These are phyloP conservation scores for Suaeda aralocaspica DNA, from an alignment of 148 eudicot species.

Conservation along the genomic window DNA sequence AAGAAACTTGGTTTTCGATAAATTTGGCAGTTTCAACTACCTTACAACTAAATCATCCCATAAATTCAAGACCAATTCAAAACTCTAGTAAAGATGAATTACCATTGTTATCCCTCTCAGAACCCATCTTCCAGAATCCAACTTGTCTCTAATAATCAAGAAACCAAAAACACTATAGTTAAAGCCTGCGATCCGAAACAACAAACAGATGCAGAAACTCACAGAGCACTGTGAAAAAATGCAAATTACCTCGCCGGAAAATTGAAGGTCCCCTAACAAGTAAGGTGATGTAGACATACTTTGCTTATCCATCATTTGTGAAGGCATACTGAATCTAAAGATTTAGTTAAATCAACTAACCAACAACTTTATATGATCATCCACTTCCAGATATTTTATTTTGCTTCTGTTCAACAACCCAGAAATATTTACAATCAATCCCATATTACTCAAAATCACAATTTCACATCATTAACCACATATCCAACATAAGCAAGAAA, in stretches of 20 bases:
- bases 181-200: not conserved
- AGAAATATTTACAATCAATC: not conserved
- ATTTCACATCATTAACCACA: no score
- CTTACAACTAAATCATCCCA: not conserved
- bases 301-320: slow-evolving; percentile 46
- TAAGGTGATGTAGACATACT: slow-evolving; percentile 44
- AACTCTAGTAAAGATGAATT: slow-evolving; percentile 11
- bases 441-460: no score
- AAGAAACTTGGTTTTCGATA: not conserved
- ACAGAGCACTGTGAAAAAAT: not conserved
- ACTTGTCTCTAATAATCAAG: slow-evolving; percentile 48
- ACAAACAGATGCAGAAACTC: not conserved
- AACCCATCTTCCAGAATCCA: slow-evolving; percentile 47
- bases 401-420: not conserved
- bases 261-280: slow-evolving; percentile 36
- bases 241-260: slow-evolving; percentile 48
- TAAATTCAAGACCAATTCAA: not conserved
- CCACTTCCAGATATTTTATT: not conserved
- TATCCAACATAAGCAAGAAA: no score
- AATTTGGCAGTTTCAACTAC: no score
- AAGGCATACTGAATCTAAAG: slow-evolving; percentile 36
- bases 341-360: not conserved
- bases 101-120: slow-evolving; percentile 39
- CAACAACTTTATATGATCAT: not conserved
- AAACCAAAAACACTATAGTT: not conserved